phyloP scores from a whole-genome alignment of 2,329 filamentous ascomycete genomes.

The Drechslerella stenobrocha region DNA sequence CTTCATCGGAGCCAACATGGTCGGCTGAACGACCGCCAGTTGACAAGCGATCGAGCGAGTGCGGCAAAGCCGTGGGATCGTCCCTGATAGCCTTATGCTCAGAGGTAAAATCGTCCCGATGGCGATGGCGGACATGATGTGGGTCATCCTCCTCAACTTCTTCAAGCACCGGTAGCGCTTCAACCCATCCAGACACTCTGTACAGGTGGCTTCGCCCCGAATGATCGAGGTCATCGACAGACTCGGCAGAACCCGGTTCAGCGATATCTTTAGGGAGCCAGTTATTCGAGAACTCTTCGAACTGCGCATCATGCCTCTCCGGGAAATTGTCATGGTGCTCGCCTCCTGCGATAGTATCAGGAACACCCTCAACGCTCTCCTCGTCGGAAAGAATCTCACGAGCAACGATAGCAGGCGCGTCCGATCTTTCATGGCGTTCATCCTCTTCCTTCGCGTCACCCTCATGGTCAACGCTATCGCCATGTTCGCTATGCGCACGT shows the following conservation, averaged over 20 bases:
- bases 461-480: constrained; percentile 28
- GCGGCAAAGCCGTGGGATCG: neutral
- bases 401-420: constrained; percentile 5
- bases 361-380: constrained; percentile 9
- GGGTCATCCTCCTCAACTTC: constrained; percentile 31
- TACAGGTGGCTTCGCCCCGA: constrained; percentile 17
- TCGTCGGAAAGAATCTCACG: constrained; percentile 1
- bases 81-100: neutral
- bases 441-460: constrained; percentile 9
- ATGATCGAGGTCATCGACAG: constrained; percentile 12
- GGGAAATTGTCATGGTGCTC: constrained; percentile 31
- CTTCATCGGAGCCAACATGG: constrained; percentile 2
- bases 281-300: constrained; percentile 32
- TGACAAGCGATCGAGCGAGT: neutral
- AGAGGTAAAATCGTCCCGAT: neutral
- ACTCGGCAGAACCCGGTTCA: constrained; percentile 1
- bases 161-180: constrained; percentile 34
- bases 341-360: neutral
- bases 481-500: constrained; percentile 31
- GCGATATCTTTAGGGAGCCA: constrained; percentile 12
- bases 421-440: neutral
- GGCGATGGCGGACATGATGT: neutral
- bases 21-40: constrained; percentile 24
- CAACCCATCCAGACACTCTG: constrained; percentile 37
- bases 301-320: constrained; percentile 19